Evolutionary conservation across 495 filamentous ascomycete genomes (phyloP).

Genomic region (Extremus antarcticus): DNA sequence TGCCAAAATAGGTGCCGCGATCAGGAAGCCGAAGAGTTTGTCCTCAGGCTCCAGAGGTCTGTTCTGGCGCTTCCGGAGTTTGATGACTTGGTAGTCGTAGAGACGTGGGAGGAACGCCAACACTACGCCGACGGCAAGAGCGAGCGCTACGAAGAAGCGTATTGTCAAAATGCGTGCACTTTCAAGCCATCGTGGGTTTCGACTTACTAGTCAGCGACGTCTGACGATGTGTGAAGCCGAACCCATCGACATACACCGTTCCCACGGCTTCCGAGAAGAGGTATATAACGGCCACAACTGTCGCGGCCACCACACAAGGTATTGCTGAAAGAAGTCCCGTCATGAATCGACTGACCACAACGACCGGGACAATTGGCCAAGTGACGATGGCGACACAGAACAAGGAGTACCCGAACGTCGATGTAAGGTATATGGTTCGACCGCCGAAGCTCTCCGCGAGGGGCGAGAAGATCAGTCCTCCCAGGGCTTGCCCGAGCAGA

Average conservation of each 20-base stretch:
- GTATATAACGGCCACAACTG: constrained; percentile 42
- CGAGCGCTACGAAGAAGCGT: constrained; percentile 36
- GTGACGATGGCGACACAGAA: constrained; percentile 37
- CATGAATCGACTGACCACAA: constrained; percentile 36
- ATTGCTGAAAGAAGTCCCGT: constrained; percentile 41
- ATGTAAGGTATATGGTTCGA: constrained; percentile 39
- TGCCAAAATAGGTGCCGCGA: constrained; percentile 38
- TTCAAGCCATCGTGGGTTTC: too few species aligned
- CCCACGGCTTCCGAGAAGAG: constrained; percentile 43
- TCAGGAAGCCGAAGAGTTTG: constrained; percentile 38
- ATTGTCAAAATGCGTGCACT: too few species aligned
- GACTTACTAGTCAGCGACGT: constrained; percentile 26
- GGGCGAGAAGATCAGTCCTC: constrained; percentile 41
- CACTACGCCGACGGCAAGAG: constrained; percentile 35
- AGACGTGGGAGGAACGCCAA: constrained; percentile 36
- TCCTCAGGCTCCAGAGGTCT: constrained; percentile 36
- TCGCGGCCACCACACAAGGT: constrained; percentile 39
- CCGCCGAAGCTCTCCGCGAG: constrained; percentile 44
- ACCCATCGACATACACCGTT: constrained; percentile 33
- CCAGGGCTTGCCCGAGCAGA: constrained; percentile 40
- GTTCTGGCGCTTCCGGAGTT: constrained; percentile 21
- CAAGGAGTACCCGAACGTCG: constrained; percentile 33
- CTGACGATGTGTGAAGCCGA: constrained; percentile 31
- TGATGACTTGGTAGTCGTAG: constrained; percentile 31
- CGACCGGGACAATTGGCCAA: constrained; percentile 28